These are phyloP conservation scores for Nakazawaea laoshanensis DNA, from an alignment of 805 yeast genomes.

Conservation along the genomic window DNA sequence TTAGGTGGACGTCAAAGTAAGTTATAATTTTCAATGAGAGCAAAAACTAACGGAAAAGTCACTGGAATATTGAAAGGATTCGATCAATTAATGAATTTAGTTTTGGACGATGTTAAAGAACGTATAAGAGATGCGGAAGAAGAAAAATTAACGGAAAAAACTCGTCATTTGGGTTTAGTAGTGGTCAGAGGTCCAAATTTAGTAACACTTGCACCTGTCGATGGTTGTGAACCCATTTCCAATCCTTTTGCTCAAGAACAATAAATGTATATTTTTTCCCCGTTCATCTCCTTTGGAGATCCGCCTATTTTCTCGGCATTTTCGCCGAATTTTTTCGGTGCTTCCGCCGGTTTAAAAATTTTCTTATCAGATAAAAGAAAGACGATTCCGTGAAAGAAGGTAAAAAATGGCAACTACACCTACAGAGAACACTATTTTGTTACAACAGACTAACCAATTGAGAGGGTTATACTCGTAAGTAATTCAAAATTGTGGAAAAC, in stretches of 20 bases:
- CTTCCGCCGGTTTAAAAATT: not conserved
- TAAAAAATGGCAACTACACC: slow-evolving; percentile 3
- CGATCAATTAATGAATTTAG: slow-evolving; percentile 75
- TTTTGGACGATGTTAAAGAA: slow-evolving; percentile 65
- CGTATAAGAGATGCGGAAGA: slow-evolving; percentile 40
- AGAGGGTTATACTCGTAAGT: slow-evolving; percentile 68
- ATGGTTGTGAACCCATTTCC: slow-evolving; percentile 61
- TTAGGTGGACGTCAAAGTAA: slow-evolving; percentile 70
- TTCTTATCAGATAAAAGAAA: not conserved
- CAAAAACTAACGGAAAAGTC: slow-evolving; percentile 23
- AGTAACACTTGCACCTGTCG: slow-evolving; percentile 64
- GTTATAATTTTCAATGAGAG: slow-evolving; percentile 9
- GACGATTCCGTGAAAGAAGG: not conserved
- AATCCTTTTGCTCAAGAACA: slow-evolving; percentile 45
- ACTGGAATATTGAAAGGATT: slow-evolving; percentile 76
- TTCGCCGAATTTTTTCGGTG: not conserved
- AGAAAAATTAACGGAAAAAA: slow-evolving; percentile 34
- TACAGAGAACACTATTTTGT: slow-evolving; percentile 47
- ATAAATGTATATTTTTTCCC: slow-evolving; percentile 14
- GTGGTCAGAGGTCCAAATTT: slow-evolving; percentile 83
- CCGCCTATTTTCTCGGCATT: not conserved
- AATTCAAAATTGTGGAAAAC: not conserved
- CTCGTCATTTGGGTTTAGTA: slow-evolving; percentile 66
- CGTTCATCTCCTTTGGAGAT: not conserved
- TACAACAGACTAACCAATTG: slow-evolving; percentile 87